Base-by-base conservation (phyloP, 179 eudicot genomes). In the Sideroxylon spinosum region DNA sequence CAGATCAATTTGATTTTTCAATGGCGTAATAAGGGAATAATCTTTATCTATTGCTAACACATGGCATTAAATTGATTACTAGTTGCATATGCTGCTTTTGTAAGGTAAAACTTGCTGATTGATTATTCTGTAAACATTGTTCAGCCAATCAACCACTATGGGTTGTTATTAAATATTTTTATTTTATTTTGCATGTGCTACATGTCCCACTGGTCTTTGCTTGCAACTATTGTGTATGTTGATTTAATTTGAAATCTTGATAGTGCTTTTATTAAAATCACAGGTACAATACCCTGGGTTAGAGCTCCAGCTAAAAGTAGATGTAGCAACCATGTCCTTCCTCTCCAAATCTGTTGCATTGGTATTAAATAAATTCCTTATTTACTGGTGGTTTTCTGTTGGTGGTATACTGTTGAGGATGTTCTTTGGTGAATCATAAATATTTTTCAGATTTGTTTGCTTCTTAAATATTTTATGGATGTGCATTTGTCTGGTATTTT, bases 221-320 rank as follows among this genome's bases (percentile, higher is more conserved):
- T 48, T 17, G 14, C 20, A 5, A 68, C 23, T 37, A 8, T 68
- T 68, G 49, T 13, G 9, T 12, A n/a, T 29, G 4, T 37, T 37
- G 14, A 22, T 19, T 69, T 48, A 69, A 22, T 22, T 22, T 71
- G 74, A 23, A 70, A 48, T 22, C 44, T 71, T 49, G 29, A 53
- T 55, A 56, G 61, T 74, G 68, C 55, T 28, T 63, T 48, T n/a
- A 53, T 65, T 48, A 84, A 57, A 48, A 71, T 29, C 26, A 63
- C 91, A 92, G 97, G 95, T 92, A 63, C 97, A 92, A 60, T 92
- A 92, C 84, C 97, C 97, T 79, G 93, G 91, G 11, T 85, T 92
- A 80, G 87, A 86, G 87, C 64, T 82, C 73, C 89, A 86, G 81
- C 86, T 89, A 87, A 84, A 86, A 83, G 81, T 91, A 73, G 97